phyloP scores from a whole-genome alignment of 495 filamentous ascomycete species.

The Penicillium chermesinum region DNA sequence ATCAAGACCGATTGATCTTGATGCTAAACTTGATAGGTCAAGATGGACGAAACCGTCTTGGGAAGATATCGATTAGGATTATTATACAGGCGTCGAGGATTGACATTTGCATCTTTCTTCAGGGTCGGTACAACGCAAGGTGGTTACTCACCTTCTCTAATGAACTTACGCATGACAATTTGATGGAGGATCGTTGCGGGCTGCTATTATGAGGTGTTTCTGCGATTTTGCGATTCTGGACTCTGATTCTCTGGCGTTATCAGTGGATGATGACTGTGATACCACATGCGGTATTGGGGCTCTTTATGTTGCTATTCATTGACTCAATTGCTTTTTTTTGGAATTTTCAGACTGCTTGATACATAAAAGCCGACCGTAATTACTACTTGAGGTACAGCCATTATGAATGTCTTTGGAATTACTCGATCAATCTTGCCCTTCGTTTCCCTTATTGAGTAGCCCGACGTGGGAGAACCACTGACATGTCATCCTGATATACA shows the following conservation, averaged over 20 bases:
- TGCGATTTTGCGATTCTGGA: neutral
- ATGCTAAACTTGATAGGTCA: neutral
- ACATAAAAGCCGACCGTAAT: neutral
- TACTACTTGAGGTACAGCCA: neutral
- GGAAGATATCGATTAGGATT: too few species aligned
- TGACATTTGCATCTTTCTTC: neutral
- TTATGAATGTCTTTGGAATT: neutral
- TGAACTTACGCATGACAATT: slow-evolving; percentile 22
- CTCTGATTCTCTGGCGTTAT: slow-evolving; percentile 6
- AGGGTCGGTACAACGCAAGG: neutral
- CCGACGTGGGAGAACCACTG: slow-evolving; percentile 21
- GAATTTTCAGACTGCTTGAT: neutral
- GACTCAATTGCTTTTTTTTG: neutral
- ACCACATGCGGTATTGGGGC: slow-evolving; percentile 22
- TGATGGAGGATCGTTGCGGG: slow-evolving; percentile 10
- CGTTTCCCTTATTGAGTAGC: neutral
- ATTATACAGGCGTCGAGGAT: neutral
- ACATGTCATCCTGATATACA: slow-evolving; percentile 30
- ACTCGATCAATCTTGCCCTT: neutral
- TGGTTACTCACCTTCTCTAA: slow-evolving; percentile 11
- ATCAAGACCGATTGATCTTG: slow-evolving; percentile 7
- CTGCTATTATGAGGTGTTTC: slow-evolving; percentile 15
- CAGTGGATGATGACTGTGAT: slow-evolving; percentile 21
- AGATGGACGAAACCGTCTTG: neutral
- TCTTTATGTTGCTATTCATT: too few species aligned